These are phyloP conservation scores for Crithidia sp. DNA, from an alignment of 208 protist genomes.

Conservation along the genomic window DNA sequence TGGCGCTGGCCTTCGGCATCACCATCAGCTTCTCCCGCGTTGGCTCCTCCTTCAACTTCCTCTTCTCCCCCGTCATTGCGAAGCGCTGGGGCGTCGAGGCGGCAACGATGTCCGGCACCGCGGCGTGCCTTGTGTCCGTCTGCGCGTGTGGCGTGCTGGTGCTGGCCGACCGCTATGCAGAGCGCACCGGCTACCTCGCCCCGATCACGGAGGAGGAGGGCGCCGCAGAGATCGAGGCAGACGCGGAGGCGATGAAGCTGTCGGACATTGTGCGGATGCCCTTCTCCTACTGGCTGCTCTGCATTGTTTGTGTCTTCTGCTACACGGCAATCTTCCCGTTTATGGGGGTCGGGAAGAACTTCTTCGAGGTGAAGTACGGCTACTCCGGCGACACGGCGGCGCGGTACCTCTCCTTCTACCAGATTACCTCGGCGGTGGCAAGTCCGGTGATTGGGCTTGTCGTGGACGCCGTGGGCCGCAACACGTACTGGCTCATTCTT, in stretches of 20 bases:
- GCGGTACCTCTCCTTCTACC: constrained; percentile 83
- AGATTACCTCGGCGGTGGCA: constrained; percentile 80
- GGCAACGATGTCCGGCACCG: constrained; percentile 67
- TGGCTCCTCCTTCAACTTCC: constrained; percentile 92
- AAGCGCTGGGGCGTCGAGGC: constrained; percentile 48
- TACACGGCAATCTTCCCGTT: constrained; percentile 90
- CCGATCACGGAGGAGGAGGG: constrained; percentile 39
- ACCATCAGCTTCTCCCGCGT: constrained; percentile 91
- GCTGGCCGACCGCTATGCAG: constrained; percentile 72
- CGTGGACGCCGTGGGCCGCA: constrained; percentile 84
- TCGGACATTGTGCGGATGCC: constrained; percentile 65
- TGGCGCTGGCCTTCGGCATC: constrained; percentile 93
- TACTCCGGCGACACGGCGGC: constrained; percentile 56
- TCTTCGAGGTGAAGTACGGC: constrained; percentile 88
- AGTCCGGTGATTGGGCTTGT: constrained; percentile 83
- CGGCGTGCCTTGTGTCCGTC: constrained; percentile 71
- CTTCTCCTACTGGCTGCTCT: constrained; percentile 79
- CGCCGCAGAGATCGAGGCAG: constrained; percentile 19
- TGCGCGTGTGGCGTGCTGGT: constrained; percentile 63
- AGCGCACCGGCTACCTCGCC: constrained; percentile 68
- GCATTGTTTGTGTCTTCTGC: constrained; percentile 82
- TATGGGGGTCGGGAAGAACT: constrained; percentile 82
- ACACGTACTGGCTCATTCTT: constrained; percentile 76
- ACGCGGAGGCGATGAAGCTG: constrained; percentile 25
- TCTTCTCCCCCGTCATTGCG: constrained; percentile 86